These are phyloP conservation scores for Choanephora cucurbitarum DNA, from an alignment of 371 early-diverging fungal species.

Conservation along the genomic window DNA sequence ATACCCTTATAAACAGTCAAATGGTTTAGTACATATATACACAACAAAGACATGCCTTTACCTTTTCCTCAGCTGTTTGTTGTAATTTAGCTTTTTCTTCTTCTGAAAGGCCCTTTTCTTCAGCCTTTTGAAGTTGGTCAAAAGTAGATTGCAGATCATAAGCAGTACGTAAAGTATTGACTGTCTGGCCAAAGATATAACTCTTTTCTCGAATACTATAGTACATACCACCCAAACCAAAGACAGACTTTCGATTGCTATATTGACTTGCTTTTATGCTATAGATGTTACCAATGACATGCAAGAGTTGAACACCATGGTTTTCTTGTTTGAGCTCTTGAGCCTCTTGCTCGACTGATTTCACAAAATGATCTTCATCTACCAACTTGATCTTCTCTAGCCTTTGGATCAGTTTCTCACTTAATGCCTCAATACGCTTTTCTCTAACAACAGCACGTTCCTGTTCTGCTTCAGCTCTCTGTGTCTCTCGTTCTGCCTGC, in stretches of 20 bases:
- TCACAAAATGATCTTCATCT: conserved; percentile 53
- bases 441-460: conserved; percentile 62
- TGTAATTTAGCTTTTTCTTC: conserved; percentile 65
- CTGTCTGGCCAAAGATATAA: conserved; percentile 88
- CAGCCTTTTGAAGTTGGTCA: conserved; percentile 84
- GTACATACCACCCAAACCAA: conserved; percentile 74
- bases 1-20: conserved; percentile 57
- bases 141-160: conserved; percentile 89
- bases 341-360: conserved; percentile 75
- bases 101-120: conserved; percentile 73
- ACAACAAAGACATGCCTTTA: conserved; percentile 16
- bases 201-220: conserved; percentile 73
- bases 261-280: conserved; percentile 82
- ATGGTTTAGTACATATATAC: neutral
- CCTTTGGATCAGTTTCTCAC: conserved; percentile 71
- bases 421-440: conserved; percentile 73
- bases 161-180: conserved; percentile 86
- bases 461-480: conserved; percentile 35
- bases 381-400: conserved; percentile 70
- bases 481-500: conserved; percentile 61
- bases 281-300: conserved; percentile 92
- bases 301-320: conserved; percentile 90
- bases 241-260: conserved; percentile 66
- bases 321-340: conserved; percentile 86
- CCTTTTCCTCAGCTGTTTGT: conserved; percentile 72